Percentiles rank a stretch among this genome's conserved stretches.
phyloP scores from a whole-genome alignment of 331 rosid genomes.

The Malus hybrid region DNA sequence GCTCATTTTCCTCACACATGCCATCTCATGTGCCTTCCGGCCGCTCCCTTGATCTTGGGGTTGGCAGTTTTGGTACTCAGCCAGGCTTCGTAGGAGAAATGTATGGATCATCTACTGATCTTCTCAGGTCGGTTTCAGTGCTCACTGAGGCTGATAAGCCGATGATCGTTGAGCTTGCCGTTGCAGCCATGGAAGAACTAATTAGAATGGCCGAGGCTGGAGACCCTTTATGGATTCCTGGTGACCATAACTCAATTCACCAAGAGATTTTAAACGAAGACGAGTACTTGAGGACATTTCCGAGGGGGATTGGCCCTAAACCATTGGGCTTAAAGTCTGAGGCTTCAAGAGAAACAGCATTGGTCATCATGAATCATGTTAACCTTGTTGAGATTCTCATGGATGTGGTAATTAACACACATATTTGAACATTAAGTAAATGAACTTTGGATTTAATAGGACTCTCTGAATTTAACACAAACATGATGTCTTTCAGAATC shows the following conservation, averaged over 20 bases:
- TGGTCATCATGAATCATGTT: slow-evolving; percentile 65
- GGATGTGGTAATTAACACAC: slow-evolving; percentile 53
- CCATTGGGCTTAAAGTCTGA: slow-evolving; percentile 59
- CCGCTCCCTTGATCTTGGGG: slow-evolving; percentile 40
- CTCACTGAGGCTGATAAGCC: slow-evolving; percentile 71
- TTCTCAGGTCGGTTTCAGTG: slow-evolving; percentile 47
- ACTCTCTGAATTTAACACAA: neutral
- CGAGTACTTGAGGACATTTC: slow-evolving; percentile 55
- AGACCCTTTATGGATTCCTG: slow-evolving; percentile 63
- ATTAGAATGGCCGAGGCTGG: slow-evolving; percentile 54
- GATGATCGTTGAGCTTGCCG: slow-evolving; percentile 76
- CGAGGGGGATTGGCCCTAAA: slow-evolving; percentile 51
- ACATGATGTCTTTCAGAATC: slow-evolving; percentile 39
- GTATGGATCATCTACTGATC: slow-evolving; percentile 51
- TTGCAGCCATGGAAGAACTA: slow-evolving; percentile 88
- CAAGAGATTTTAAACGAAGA: slow-evolving; percentile 59
- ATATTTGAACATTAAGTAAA: neutral
- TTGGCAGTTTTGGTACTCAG: slow-evolving; percentile 41
- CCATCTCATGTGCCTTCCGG: slow-evolving; percentile 16
- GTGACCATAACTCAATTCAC: slow-evolving; percentile 8
- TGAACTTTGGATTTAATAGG: neutral
- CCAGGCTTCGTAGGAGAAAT: slow-evolving; percentile 70
- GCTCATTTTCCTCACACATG: slow-evolving; percentile 32
- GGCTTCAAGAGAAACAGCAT: slow-evolving; percentile 63
- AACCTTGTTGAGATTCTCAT: slow-evolving; percentile 78